Evolutionary conservation across 495 filamentous ascomycete species (phyloP), one percentile per base, ranked within the genome.

Genomic region (Daldinia decipiens): DNA sequence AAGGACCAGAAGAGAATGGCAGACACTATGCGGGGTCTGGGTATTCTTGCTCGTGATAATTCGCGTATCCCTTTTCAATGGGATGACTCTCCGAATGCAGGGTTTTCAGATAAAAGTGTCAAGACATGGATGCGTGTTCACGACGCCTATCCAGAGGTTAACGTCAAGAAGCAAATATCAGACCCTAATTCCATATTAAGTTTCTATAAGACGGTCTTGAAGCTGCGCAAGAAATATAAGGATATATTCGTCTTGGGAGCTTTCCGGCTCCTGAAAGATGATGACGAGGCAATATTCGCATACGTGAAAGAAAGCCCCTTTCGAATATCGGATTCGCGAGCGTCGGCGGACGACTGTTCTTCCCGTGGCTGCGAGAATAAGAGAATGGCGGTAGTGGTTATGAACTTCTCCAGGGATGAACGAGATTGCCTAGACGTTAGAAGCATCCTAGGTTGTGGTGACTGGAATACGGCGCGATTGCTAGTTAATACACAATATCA

Each of bases 61-160:
- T 82, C 85, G 19, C 77, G 87, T 1, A 72, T 82, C 27, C 87
- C 87, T 3, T 88, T 92, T 82, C 89, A 90, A 67, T 92, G 90
- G 89, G 78, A 86, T 61, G 77, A 71, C 32, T 80, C 76, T 4
- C 65, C 65, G 0, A 75, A 85, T 66, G 85, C 77, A 8, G 86
- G 86, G 5, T 90, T 90, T 72, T 77, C 82, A 13, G 62, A 63
- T 4, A 45, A 69, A 38, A 65, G 64, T 3, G 79, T 73, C 0
- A 72, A 82, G 74, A 83, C 86, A 0, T 90, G 88, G 88, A 90
- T 89, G 86, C 76, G 85, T 1, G 81, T 85, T 26, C 81, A 88
- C 67, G 86, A 88, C 51, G 76, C 81, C 19, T 88, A 87, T 59
- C 66, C 66, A 3, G 76, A 79, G 8, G 70, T 88, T 57, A 90